A percentile compares a stretch with the other conserved stretches of the same genome.
Conservation (phyloP, 495 filamentous ascomycete species). For the Lasiosphaeria hispida region DNA sequence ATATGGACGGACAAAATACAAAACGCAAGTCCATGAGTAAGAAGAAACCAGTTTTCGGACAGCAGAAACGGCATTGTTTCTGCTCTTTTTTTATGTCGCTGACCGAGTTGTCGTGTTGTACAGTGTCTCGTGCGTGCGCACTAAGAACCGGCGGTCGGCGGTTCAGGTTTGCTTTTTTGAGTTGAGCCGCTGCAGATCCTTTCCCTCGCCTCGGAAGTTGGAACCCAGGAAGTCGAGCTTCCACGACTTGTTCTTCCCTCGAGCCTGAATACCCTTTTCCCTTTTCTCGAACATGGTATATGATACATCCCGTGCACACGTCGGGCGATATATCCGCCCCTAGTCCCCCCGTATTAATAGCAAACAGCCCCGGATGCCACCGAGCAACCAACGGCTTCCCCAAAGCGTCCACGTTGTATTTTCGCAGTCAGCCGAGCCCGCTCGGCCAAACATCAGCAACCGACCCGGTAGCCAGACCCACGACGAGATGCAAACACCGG, state of each 20-base stretch:
- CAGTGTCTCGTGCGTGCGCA: too few relatives aligned
- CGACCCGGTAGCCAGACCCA: too few relatives aligned
- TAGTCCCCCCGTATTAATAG: too few relatives aligned
- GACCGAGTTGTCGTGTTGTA: too few relatives aligned
- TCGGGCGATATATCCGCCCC: not conserved
- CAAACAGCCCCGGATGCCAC: too few relatives aligned
- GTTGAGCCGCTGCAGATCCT: conserved; percentile 11
- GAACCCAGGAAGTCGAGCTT: not conserved
- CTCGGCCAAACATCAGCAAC: not conserved
- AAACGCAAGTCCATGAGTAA: too few relatives aligned
- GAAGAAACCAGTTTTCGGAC: too few relatives aligned
- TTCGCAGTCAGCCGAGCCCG: not conserved
- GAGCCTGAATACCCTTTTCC: not conserved
- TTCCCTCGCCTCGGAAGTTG: conserved; percentile 9
- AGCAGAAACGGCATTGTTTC: too few relatives aligned
- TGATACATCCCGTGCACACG: not conserved
- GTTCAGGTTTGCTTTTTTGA: not conserved
- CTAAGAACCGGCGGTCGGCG: too few relatives aligned
- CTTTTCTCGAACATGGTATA: not conserved
- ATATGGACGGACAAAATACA: too few relatives aligned
- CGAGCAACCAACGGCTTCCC: conserved; percentile 6
- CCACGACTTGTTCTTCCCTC: not conserved
- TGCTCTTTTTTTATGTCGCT: too few relatives aligned
- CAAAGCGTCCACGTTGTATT: not conserved
- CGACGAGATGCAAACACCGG: too few relatives aligned